Evolutionary conservation across 345 rosid species (phyloP).

Genomic region (Arabis alpina): DNA sequence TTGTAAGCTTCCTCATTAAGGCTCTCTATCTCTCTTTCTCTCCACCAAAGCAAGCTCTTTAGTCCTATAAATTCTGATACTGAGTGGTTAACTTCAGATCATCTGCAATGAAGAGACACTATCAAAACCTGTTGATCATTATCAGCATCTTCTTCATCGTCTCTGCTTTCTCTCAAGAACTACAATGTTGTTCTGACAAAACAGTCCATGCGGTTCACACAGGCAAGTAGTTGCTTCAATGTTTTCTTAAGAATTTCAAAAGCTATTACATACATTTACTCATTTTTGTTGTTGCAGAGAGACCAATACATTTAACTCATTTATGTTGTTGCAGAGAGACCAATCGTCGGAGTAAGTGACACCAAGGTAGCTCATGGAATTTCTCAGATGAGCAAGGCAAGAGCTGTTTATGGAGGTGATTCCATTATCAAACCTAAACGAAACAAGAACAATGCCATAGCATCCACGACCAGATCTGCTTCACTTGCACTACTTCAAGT

Average conservation of each 20-base stretch:
- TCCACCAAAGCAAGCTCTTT: not conserved
- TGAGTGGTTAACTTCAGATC: constrained; percentile 13
- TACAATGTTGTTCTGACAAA: constrained; percentile 8
- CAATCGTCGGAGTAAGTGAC: not conserved
- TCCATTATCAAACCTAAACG: constrained; percentile 23
- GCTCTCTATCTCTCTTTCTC: constrained; percentile 14
- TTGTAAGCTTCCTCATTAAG: too few relatives aligned
- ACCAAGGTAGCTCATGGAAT: constrained; percentile 16
- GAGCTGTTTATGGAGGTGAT: constrained; percentile 34
- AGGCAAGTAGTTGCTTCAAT: constrained; percentile 33
- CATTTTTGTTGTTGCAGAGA: too few relatives aligned
- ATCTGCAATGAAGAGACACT: constrained; percentile 23
- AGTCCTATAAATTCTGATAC: constrained; percentile 21
- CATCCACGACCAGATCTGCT: constrained; percentile 28
- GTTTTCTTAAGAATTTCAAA: not conserved
- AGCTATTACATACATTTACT: not conserved
- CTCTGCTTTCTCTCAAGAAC: constrained; percentile 25
- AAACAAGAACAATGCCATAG: constrained; percentile 31
- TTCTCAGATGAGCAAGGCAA: constrained; percentile 28
- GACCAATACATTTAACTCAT: too few relatives aligned
- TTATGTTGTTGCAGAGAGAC: constrained; percentile 20
- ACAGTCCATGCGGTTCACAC: not conserved
- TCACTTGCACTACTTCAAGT: constrained; percentile 13
- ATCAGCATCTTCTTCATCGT: constrained; percentile 21
- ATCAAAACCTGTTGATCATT: constrained; percentile 8